phyloP scores from a whole-genome alignment of 2,329 filamentous ascomycete species.

The Boeremia exigua region DNA sequence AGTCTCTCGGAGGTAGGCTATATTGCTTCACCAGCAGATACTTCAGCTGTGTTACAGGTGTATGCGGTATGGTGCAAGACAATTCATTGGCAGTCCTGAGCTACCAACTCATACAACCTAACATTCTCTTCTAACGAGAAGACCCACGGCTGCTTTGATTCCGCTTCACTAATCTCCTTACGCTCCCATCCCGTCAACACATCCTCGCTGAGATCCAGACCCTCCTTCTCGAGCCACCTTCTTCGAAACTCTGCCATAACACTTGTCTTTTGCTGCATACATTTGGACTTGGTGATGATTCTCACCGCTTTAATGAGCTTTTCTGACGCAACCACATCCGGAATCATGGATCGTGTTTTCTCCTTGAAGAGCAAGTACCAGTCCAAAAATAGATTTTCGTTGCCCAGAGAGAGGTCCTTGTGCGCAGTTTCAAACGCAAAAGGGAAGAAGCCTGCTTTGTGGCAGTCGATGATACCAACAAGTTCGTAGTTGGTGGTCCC shows the following conservation, averaged over 20 bases:
- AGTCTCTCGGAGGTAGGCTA: too few species aligned
- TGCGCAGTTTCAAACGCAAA: slow-evolving; percentile 14
- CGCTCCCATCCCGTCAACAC: slow-evolving; percentile 8
- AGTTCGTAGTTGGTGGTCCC: slow-evolving; percentile 4
- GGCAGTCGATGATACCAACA: slow-evolving; percentile 8
- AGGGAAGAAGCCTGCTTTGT: slow-evolving; percentile 11
- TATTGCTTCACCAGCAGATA: too few species aligned
- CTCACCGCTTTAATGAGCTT: slow-evolving; percentile 6
- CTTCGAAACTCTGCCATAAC: slow-evolving; percentile 13
- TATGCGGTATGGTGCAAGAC: too few species aligned
- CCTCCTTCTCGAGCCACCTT: slow-evolving; percentile 8
- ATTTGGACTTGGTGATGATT: slow-evolving; percentile 13
- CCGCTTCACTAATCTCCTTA: not conserved
- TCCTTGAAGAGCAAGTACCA: slow-evolving; percentile 13
- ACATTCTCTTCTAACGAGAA: slow-evolving; percentile 12
- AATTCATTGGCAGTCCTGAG: slow-evolving; percentile 8
- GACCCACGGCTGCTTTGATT: not conserved
- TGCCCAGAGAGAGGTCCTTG: slow-evolving; percentile 13
- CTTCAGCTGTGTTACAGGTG: too few species aligned
- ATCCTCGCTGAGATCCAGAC: slow-evolving; percentile 5
- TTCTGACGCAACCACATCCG: slow-evolving; percentile 1
- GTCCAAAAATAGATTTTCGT: slow-evolving; percentile 11
- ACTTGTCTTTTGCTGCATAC: slow-evolving; percentile 14
- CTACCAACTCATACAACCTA: slow-evolving; percentile 8
- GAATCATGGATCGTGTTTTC: slow-evolving; percentile 8